Percentiles rank a stretch among this genome's conserved stretches.
Evolutionary conservation across 371 early-diverging fungal genomes (phyloP).

Genomic region (Mucor ambiguus): DNA sequence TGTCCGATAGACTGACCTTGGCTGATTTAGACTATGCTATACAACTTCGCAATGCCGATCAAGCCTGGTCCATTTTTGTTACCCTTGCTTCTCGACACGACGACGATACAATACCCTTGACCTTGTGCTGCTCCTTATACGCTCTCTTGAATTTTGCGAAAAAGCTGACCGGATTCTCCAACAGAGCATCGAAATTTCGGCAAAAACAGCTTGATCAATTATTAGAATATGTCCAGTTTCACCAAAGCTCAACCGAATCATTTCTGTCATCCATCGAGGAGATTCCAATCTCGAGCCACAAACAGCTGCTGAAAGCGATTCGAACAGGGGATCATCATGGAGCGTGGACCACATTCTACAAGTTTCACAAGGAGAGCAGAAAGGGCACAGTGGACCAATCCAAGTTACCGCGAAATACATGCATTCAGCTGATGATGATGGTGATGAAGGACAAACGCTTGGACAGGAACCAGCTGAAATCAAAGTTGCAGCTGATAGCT

Average conservation of each 20-base stretch:
- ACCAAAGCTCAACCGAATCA: conserved; percentile 16
- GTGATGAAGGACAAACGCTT: conserved; percentile 25
- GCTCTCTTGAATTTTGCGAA: conserved; percentile 40
- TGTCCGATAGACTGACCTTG: conserved; percentile 29
- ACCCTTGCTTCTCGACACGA: conserved; percentile 33
- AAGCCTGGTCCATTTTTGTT: conserved; percentile 43
- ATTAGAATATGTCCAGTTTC: conserved; percentile 32
- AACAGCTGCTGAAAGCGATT: conserved; percentile 29
- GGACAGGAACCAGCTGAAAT: conserved; percentile 22
- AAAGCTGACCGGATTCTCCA: conserved; percentile 14
- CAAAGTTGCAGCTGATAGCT: conserved; percentile 28
- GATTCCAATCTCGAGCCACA: conserved; percentile 38
- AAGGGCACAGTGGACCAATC: background rate
- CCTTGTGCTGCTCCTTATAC: conserved; percentile 36
- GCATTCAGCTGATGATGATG: conserved; percentile 34
- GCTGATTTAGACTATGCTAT: conserved; percentile 42
- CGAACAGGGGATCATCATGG: conserved; percentile 6
- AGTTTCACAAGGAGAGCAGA: conserved; percentile 21
- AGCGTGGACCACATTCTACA: conserved; percentile 32
- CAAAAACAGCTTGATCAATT: conserved; percentile 38
- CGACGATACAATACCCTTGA: conserved; percentile 29
- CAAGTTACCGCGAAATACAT: conserved; percentile 26
- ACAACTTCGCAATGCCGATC: conserved; percentile 39
- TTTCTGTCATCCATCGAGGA: conserved; percentile 29
- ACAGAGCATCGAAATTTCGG: conserved; percentile 15